These are phyloP conservation scores for Coemansia sp. DNA, from an alignment of 192 early-diverging fungal genomes.

Conservation along the genomic window DNA sequence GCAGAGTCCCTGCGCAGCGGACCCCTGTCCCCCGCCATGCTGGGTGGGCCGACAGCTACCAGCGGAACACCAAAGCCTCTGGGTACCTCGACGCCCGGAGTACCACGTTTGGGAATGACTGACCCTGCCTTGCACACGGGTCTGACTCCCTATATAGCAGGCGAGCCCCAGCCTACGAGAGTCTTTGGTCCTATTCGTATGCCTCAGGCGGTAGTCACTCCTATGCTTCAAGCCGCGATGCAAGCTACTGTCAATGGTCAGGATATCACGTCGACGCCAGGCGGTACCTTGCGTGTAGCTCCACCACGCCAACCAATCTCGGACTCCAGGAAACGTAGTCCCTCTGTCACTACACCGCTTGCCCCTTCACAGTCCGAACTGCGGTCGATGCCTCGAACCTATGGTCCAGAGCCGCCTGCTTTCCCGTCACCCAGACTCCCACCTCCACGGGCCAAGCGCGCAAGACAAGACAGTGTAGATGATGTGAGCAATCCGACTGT, in stretches of 20 bases:
- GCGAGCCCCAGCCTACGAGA: constrained; percentile 29
- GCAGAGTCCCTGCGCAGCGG: constrained; percentile 70
- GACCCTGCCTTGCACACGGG: constrained; percentile 48
- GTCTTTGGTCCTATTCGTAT: constrained; percentile 14
- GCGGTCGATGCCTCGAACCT: not conserved
- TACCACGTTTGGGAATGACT: constrained; percentile 25
- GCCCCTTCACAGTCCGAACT: not conserved
- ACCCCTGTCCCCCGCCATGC: constrained; percentile 78
- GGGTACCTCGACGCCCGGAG: not conserved
- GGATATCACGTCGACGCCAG: constrained; percentile 40
- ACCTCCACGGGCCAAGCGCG: constrained; percentile 1
- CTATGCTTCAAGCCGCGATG: constrained; percentile 38
- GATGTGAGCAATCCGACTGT: not conserved
- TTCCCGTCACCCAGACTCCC: not conserved
- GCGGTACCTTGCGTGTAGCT: constrained; percentile 34
- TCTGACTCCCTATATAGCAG: constrained; percentile 43
- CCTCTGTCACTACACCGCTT: not conserved
- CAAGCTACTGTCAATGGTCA: constrained; percentile 36
- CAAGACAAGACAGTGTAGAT: not conserved
- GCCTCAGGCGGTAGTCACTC: constrained; percentile 27
- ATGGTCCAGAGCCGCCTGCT: not conserved
- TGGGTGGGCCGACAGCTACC: constrained; percentile 63
- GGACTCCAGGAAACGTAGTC: not conserved
- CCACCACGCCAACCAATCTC: not conserved
- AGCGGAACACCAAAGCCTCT: constrained; percentile 12